Evolutionary conservation across 208 protist genomes (phyloP).

Genomic region (Plasmodiophora brassicae): DNA sequence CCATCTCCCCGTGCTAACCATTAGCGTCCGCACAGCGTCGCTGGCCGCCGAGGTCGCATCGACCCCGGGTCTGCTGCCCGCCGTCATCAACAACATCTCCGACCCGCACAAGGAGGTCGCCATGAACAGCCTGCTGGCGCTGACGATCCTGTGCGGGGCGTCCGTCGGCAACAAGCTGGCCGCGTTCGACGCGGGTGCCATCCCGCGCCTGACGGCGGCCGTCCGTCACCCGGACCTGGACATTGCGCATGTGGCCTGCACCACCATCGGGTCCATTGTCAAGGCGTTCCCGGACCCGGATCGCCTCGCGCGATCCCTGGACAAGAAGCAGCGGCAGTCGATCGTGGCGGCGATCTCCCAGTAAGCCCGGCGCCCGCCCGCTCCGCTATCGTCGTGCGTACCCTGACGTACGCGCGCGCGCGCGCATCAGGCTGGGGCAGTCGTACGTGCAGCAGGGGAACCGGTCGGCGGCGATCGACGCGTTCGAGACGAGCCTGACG

Average conservation of each 20-base stretch:
- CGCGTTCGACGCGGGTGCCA: not conserved
- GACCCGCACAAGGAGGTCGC: slow-evolving; percentile 9
- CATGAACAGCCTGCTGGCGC: slow-evolving; percentile 31
- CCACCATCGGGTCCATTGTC: slow-evolving; percentile 17
- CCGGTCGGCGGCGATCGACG: not conserved
- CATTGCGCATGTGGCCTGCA: slow-evolving; percentile 15
- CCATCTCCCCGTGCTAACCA: no score
- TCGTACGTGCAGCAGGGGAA: not conserved
- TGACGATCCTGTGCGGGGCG: not conserved
- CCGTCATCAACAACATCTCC: not conserved
- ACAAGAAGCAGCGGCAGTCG: not conserved
- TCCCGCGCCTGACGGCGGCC: not conserved
- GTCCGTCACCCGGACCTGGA: not conserved
- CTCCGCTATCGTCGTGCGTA: no score
- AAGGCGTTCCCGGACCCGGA: not conserved
- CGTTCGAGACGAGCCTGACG: not conserved
- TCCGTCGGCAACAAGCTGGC: not conserved
- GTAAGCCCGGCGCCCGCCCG: not conserved
- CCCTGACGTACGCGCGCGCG: no score
- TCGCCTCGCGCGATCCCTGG: not conserved
- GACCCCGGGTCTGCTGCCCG: not conserved
- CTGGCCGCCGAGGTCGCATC: not conserved
- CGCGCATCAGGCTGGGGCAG: not conserved
- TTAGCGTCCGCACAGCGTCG: no score
- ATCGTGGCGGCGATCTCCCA: not conserved